Conservation (phyloP, 345 rosid genomes). For the Physaria fendleri region DNA sequence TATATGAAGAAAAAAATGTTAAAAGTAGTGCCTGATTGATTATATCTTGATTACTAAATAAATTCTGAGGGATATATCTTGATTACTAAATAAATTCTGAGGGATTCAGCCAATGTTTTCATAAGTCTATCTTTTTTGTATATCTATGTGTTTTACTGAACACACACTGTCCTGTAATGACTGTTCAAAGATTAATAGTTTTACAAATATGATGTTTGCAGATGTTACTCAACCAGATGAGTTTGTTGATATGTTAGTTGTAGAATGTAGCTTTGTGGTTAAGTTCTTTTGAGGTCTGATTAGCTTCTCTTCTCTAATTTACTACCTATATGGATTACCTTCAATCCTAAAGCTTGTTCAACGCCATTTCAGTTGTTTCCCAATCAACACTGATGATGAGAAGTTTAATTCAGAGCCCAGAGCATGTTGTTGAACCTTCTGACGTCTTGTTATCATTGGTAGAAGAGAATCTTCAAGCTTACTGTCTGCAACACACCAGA, state of each 20-base stretch:
- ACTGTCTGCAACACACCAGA: conserved; percentile 21
- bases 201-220: conserved; percentile 20
- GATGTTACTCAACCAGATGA: conserved; percentile 19
- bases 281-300: conserved; percentile 22
- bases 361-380: conserved; percentile 4
- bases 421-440: conserved; percentile 22
- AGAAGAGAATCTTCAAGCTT: conserved; percentile 11
- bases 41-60: too few relatives aligned
- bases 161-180: too few relatives aligned
- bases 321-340: conserved; percentile 12
- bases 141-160: too few relatives aligned
- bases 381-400: background rate
- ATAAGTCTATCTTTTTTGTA: too few relatives aligned
- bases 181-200: too few relatives aligned
- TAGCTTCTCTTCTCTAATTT: conserved; percentile 7
- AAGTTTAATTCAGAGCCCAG: conserved; percentile 14
- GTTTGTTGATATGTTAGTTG: conserved; percentile 31
- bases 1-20: too few relatives aligned
- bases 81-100: too few relatives aligned
- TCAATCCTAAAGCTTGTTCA: conserved; percentile 27
- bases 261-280: conserved; percentile 29
- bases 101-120: too few relatives aligned
- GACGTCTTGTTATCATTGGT: conserved; percentile 8
- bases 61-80: too few relatives aligned
- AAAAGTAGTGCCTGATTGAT: too few relatives aligned